A percentile compares a stretch with the other conserved stretches of the same genome.
Evolutionary conservation across 192 early-diverging fungal genomes (phyloP).

Genomic region (Coemansia sp.): DNA sequence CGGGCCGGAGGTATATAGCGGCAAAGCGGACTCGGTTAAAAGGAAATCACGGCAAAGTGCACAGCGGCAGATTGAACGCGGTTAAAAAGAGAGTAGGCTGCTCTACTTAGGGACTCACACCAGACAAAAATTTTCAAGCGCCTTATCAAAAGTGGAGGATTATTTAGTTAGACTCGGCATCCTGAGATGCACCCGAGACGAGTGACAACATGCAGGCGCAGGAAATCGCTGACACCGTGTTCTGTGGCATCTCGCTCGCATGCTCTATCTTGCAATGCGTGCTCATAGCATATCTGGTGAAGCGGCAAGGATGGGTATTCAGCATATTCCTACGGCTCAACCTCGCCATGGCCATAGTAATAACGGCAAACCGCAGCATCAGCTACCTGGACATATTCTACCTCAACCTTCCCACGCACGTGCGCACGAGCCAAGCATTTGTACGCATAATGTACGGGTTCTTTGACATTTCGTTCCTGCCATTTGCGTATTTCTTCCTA

Average conservation of each 20-base stretch:
- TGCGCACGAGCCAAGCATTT: constrained; percentile 39
- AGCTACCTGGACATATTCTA: constrained; percentile 56
- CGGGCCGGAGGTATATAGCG: too few species aligned
- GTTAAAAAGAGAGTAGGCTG: too few species aligned
- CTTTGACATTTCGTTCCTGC: constrained; percentile 52
- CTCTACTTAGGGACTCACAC: background rate
- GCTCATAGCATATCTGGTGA: constrained; percentile 42
- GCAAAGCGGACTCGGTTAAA: too few species aligned
- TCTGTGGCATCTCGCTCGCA: constrained; percentile 44
- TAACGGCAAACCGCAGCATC: constrained; percentile 48
- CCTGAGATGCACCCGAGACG: constrained; percentile 9
- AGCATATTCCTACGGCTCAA: constrained; percentile 52
- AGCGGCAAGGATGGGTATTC: constrained; percentile 49
- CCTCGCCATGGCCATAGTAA: constrained; percentile 48
- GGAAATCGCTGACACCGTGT: constrained; percentile 45
- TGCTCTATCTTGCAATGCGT: constrained; percentile 46
- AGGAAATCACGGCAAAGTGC: too few species aligned
- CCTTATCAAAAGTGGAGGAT: background rate
- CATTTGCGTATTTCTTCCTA: constrained; percentile 52
- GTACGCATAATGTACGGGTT: constrained; percentile 55
- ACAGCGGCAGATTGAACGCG: too few species aligned
- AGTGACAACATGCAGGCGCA: constrained; percentile 40
- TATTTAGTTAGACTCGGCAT: background rate
- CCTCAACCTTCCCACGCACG: constrained; percentile 19
- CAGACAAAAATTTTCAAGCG: background rate